phyloP scores from a whole-genome alignment of 2,329 filamentous ascomycete species.

The Berkeleyomyces rouxiae region DNA sequence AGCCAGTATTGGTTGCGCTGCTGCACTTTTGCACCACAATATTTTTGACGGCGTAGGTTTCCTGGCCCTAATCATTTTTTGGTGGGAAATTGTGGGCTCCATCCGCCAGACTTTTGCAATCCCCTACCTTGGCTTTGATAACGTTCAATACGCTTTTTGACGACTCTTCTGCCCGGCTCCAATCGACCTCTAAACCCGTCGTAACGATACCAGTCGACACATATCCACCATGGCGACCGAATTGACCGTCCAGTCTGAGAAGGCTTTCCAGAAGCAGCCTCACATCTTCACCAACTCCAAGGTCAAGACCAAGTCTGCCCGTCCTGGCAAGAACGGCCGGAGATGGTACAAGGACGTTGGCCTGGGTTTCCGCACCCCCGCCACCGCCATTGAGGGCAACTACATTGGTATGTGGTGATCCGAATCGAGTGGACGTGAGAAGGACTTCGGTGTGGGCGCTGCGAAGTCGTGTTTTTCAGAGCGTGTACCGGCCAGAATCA shows the following conservation, averaged over 20 bases:
- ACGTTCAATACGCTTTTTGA: slow-evolving; percentile 11
- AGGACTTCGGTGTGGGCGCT: background rate
- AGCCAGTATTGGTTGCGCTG: background rate
- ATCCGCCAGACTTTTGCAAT: slow-evolving; percentile 14
- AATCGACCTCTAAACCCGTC: slow-evolving; percentile 12
- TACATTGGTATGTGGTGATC: slow-evolving; percentile 75
- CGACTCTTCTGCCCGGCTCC: slow-evolving; percentile 11
- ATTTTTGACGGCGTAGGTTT: slow-evolving; percentile 6
- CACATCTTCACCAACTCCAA: slow-evolving; percentile 99
- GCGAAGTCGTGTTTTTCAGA: background rate
- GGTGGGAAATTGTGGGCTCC: slow-evolving; percentile 13
- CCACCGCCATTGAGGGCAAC: slow-evolving; percentile 93
- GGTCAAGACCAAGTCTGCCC: slow-evolving; percentile 68
- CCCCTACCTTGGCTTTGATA: slow-evolving; percentile 9
- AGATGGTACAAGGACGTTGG: slow-evolving; percentile 99
- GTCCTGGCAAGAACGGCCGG: slow-evolving; percentile 80
- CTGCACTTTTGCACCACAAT: slow-evolving; percentile 9
- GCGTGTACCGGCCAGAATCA: background rate
- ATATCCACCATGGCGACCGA: slow-evolving; percentile 71
- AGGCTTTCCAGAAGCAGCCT: slow-evolving; percentile 99
- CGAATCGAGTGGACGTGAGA: background rate
- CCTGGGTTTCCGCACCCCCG: slow-evolving; percentile 97
- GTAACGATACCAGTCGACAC: slow-evolving; percentile 14
- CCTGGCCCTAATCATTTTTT: slow-evolving; percentile 14
- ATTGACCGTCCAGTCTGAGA: slow-evolving; percentile 98